Percentiles rank a stretch among this genome's conserved stretches.
These are phyloP conservation scores for Pelargonium fulgidum DNA, from an alignment of 441 rosid species.

Conservation along the genomic window DNA sequence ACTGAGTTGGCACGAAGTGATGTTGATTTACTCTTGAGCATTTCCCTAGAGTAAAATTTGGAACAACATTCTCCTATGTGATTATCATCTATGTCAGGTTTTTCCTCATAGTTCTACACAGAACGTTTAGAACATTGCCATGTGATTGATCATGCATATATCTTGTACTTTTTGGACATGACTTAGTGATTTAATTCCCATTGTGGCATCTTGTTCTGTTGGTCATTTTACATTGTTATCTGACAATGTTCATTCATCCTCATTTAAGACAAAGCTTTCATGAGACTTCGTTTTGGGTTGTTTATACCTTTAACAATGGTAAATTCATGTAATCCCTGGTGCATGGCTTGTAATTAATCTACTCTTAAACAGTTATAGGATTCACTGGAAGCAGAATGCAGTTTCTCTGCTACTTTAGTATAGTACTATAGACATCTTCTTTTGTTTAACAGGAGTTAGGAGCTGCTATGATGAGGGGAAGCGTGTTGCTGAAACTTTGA, in stretches of 20 bases:
- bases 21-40: too few relatives aligned
- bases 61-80: background rate
- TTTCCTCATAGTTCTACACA: background rate
- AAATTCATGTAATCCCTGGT: background rate
- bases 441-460: conserved; percentile 20
- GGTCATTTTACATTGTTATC: too few relatives aligned
- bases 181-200: background rate
- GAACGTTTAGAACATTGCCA: too few relatives aligned
- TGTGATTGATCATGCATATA: too few relatives aligned
- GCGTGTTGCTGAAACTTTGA: conserved; percentile 93
- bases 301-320: background rate
- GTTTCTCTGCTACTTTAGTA: background rate
- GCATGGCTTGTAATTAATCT: background rate
- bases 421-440: background rate
- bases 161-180: background rate
- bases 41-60: background rate
- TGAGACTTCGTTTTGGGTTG: background rate
- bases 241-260: too few relatives aligned
- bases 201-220: too few relatives aligned
- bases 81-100: background rate
- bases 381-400: background rate
- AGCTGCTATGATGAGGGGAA: conserved; percentile 29
- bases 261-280: too few relatives aligned
- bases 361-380: background rate
- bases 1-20: background rate